phyloP scores from a whole-genome alignment of 805 yeast genomes.

The Candida anglica region DNA sequence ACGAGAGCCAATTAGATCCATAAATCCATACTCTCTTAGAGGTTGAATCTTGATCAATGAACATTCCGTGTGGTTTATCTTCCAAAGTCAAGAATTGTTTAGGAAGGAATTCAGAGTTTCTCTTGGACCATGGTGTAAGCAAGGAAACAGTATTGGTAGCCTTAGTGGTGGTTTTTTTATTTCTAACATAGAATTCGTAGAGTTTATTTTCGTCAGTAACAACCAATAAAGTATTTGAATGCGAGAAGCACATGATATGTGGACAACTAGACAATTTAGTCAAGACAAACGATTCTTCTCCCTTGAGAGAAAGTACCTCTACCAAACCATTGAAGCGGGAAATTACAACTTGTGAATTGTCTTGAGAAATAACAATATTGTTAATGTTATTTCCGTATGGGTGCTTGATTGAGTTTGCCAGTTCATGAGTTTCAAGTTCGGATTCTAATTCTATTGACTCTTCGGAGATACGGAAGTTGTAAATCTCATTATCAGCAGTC shows the following conservation, averaged over 20 bases:
- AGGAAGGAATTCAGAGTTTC: conserved; percentile 74
- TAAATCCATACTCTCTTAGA: conserved; percentile 70
- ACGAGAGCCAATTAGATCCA: conserved; percentile 79
- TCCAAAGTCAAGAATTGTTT: conserved; percentile 49
- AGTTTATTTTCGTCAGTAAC: conserved; percentile 73
- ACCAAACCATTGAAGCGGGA: conserved; percentile 66
- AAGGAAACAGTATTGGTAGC: conserved; percentile 10
- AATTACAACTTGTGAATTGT: conserved; percentile 46
- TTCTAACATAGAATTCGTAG: conserved; percentile 54
- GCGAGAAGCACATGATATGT: conserved; percentile 57
- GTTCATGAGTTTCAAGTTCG: conserved; percentile 30
- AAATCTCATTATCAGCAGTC: conserved; percentile 60
- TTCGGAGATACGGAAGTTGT: conserved; percentile 35
- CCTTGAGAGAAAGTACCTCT: conserved; percentile 41
- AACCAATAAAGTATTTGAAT: conserved; percentile 49
- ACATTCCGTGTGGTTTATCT: conserved; percentile 74
- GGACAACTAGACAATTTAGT: conserved; percentile 59
- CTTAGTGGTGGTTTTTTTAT: conserved; percentile 10
- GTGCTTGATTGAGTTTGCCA: conserved; percentile 1
- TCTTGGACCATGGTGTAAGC: conserved; percentile 75
- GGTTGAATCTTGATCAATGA: conserved; percentile 37
- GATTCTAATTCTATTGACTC: conserved; percentile 37
- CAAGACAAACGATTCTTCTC: conserved; percentile 28
- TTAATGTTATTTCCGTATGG: conserved; percentile 45
- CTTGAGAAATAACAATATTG: conserved; percentile 45